Percentiles rank a stretch among this genome's conserved stretches.
These are phyloP conservation scores for Mrakia blollopis DNA, from an alignment of 768 basidiomycete species.

Conservation along the genomic window DNA sequence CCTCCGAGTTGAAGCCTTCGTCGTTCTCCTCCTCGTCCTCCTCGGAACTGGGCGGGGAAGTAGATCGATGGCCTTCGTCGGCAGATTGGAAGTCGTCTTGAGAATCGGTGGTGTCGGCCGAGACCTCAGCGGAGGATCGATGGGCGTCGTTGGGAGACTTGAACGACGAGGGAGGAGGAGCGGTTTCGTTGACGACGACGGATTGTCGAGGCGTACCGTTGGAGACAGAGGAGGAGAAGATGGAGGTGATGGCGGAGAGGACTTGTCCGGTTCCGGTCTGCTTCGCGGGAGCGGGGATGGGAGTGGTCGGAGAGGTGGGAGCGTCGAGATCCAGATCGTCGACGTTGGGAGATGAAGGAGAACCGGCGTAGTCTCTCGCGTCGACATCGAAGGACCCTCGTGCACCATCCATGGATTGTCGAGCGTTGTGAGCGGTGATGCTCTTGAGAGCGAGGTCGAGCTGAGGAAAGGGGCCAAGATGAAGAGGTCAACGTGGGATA, in stretches of 20 bases:
- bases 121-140: not conserved
- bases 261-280: not conserved
- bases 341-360: slow-evolving; percentile 4
- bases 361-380: not conserved
- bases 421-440: slow-evolving; percentile 21
- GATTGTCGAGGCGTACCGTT: not conserved
- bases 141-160: not conserved
- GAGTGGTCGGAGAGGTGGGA: not conserved
- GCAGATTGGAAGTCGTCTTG: slow-evolving; percentile 8
- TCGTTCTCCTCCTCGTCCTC: slow-evolving; percentile 10
- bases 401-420: slow-evolving; percentile 5
- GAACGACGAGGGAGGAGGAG: not conserved
- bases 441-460: slow-evolving; percentile 65
- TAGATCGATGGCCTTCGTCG: slow-evolving; percentile 2
- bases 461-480: slow-evolving; percentile 45
- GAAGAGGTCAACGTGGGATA: slow-evolving; percentile 9
- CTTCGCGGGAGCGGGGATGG: not conserved
- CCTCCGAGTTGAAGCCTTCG: not conserved
- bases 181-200: not conserved
- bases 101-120: not conserved
- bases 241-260: slow-evolving; percentile 15
- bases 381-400: not conserved
- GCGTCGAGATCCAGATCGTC: not conserved
- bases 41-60: not conserved
- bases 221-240: not conserved